A percentile compares a stretch with the other conserved stretches of the same genome.
Conservation (phyloP, 495 filamentous ascomycete species). For the Neurospora sublineolata region DNA sequence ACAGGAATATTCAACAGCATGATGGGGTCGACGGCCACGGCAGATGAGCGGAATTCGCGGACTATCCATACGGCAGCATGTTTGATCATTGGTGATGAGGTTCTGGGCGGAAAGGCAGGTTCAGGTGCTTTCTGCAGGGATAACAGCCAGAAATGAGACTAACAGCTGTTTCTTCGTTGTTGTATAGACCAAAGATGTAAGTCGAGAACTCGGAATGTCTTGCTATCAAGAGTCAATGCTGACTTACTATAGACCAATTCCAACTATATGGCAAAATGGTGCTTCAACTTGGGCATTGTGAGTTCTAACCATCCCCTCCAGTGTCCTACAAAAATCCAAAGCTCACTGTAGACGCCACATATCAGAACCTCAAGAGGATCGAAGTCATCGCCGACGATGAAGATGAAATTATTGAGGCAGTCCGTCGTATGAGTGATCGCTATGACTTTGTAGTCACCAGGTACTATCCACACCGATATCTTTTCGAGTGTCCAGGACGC, state of each 20-base stretch:
- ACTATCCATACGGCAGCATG: constrained; percentile 85
- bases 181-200: constrained; percentile 26
- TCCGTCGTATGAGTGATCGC: constrained; percentile 67
- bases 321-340: neutral
- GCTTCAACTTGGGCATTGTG: constrained; percentile 78
- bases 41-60: constrained; percentile 41
- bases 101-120: constrained; percentile 86
- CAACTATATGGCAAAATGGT: constrained; percentile 80
- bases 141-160: neutral
- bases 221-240: neutral
- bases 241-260: constrained; percentile 64
- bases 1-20: constrained; percentile 9
- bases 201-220: neutral
- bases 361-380: constrained; percentile 62
- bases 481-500: neutral
- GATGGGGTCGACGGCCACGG: constrained; percentile 40
- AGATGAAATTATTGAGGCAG: constrained; percentile 77
- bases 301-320: neutral
- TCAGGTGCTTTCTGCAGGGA: neutral
- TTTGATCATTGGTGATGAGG: constrained; percentile 92
- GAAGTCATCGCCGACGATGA: constrained; percentile 93
- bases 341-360: neutral
- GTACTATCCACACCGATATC: constrained; percentile 11
- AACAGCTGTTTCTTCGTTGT: neutral
- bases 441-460: constrained; percentile 91